Percentiles rank a stretch among this genome's conserved stretches.
Conservation (phyloP, 768 basidiomycete genomes). For the Russula sp. region DNA sequence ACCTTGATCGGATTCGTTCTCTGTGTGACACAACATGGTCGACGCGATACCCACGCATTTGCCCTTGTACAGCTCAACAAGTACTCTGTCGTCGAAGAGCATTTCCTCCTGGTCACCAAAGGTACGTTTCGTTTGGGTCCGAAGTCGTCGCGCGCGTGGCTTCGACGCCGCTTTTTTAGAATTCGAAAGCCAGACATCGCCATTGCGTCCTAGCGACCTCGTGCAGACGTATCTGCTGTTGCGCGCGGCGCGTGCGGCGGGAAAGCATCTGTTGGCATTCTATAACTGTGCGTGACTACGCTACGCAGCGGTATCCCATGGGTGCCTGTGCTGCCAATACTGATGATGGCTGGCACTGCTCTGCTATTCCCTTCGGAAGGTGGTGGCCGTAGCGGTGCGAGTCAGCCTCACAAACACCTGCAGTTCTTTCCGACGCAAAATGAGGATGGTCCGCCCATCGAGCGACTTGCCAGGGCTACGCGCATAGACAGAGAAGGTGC, state of each 20-base stretch:
- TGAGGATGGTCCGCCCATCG: constrained; percentile 66
- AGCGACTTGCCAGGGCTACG: constrained; percentile 52
- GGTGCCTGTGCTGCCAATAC: not conserved
- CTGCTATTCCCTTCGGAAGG: constrained; percentile 35
- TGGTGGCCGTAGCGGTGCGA: constrained; percentile 75
- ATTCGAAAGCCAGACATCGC: constrained; percentile 69
- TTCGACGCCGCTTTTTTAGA: constrained; percentile 30
- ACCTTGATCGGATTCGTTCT: too few relatives aligned
- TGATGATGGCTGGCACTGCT: too few relatives aligned
- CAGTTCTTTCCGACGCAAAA: constrained; percentile 67
- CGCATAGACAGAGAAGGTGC: constrained; percentile 53
- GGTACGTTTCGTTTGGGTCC: constrained; percentile 36
- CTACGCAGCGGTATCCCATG: not conserved
- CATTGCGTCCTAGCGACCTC: constrained; percentile 72
- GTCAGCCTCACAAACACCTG: constrained; percentile 87
- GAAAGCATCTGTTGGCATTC: constrained; percentile 66
- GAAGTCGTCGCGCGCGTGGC: not conserved
- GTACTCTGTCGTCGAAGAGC: constrained; percentile 74
- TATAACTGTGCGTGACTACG: constrained; percentile 65
- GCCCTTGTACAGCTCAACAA: constrained; percentile 65
- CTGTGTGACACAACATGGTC: not conserved
- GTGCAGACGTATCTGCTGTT: constrained; percentile 71
- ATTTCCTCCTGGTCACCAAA: constrained; percentile 85
- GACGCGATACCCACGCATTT: not conserved
- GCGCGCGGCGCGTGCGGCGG: constrained; percentile 53